A percentile compares a stretch with the other conserved stretches of the same genome.
phyloP scores from a whole-genome alignment of 345 rosid genomes.

The Chamaenerion angustifolium region DNA sequence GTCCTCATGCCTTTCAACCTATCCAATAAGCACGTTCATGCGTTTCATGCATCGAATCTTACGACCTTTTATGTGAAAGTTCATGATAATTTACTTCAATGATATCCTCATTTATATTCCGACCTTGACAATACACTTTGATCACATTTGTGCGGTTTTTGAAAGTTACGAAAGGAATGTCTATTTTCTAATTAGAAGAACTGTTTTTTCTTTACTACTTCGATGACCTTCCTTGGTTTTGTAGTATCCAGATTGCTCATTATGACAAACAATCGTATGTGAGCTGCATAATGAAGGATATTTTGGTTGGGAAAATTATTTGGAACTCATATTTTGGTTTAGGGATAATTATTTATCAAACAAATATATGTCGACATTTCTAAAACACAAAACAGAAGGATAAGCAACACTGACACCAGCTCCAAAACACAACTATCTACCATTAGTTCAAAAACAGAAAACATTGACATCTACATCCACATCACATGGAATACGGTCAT shows the following conservation, averaged over 20 bases:
- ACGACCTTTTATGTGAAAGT: neutral
- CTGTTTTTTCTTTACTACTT: neutral
- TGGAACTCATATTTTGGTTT: too few relatives aligned
- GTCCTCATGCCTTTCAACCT: constrained; percentile 4
- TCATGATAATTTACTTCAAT: constrained; percentile 6
- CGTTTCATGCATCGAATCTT: neutral
- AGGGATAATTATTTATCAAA: too few relatives aligned
- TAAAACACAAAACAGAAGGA: too few relatives aligned
- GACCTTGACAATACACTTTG: neutral
- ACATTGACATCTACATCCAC: too few relatives aligned
- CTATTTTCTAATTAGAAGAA: neutral
- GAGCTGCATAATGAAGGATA: too few relatives aligned
- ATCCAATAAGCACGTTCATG: constrained; percentile 5
- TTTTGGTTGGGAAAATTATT: too few relatives aligned
- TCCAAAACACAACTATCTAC: too few relatives aligned
- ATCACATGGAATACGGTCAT: too few relatives aligned
- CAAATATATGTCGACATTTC: too few relatives aligned
- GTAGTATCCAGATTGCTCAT: neutral
- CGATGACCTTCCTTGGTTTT: neutral
- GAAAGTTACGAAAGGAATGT: neutral
- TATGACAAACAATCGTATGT: too few relatives aligned
- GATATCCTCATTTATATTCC: constrained; percentile 3
- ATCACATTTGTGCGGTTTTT: neutral
- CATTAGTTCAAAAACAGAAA: too few relatives aligned
- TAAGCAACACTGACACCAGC: too few relatives aligned